phyloP scores from a whole-genome alignment of 352 stramenopile genomes.

The Phytophthora quininea region DNA sequence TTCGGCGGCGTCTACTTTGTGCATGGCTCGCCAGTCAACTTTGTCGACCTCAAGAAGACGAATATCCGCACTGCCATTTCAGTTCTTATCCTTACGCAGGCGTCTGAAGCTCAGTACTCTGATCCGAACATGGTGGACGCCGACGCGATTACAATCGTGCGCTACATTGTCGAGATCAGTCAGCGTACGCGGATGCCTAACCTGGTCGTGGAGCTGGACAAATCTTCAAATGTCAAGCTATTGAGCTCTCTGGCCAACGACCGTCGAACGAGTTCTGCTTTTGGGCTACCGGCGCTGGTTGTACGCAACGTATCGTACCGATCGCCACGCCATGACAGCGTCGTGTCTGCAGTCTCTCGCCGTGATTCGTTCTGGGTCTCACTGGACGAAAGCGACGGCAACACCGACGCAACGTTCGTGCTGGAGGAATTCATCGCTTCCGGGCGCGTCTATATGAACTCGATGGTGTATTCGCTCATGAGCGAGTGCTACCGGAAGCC shows the following conservation, averaged over 20 bases:
- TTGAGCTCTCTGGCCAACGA: conserved; percentile 76
- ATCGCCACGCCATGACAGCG: conserved; percentile 40
- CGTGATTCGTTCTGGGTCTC: conserved; percentile 51
- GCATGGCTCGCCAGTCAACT: conserved; percentile 74
- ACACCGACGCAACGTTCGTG: conserved; percentile 49
- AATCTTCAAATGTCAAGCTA: conserved; percentile 80
- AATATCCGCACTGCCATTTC: conserved; percentile 61
- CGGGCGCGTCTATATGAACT: conserved; percentile 77
- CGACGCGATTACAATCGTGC: conserved; percentile 81
- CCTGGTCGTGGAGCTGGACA: conserved; percentile 74
- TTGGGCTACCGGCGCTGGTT: conserved; percentile 44
- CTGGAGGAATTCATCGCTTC: conserved; percentile 79
- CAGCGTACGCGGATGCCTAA: conserved; percentile 71
- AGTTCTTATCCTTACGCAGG: conserved; percentile 68
- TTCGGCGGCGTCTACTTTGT: conserved; percentile 75
- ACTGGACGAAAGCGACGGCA: conserved; percentile 41
- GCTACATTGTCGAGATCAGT: conserved; percentile 84
- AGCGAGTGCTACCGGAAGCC: conserved; percentile 83
- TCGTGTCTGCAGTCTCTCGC: conserved; percentile 15
- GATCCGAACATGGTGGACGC: conserved; percentile 86
- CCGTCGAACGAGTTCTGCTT: conserved; percentile 38
- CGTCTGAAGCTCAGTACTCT: conserved; percentile 55
- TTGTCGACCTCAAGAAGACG: conserved; percentile 71
- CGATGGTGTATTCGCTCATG: conserved; percentile 73
- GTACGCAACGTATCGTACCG: conserved; percentile 54